Percentiles rank a stretch among this genome's conserved stretches.
Conservation (phyloP, 1,284 basidiomycete species). For the Ganoderma leucocontextum region DNA sequence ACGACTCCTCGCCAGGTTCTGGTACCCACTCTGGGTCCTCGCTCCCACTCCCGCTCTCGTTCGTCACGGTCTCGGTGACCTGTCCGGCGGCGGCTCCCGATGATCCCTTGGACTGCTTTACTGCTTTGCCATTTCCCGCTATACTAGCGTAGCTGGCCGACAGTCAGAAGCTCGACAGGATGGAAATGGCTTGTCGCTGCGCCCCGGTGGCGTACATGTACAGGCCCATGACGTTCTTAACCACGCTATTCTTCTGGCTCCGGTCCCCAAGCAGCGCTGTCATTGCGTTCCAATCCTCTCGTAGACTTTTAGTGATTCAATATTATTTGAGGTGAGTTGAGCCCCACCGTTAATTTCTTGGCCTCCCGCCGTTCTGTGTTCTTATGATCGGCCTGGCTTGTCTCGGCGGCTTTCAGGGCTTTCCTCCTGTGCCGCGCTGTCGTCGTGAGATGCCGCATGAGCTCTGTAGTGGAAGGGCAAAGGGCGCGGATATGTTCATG, state of each 20-base stretch:
- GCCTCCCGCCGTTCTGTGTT: too few species aligned
- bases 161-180: conserved; percentile 39
- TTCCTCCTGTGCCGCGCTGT: conserved; percentile 10
- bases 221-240: conserved; percentile 38
- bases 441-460: conserved; percentile 10
- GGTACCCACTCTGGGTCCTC: conserved; percentile 15
- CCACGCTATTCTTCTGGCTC: conserved; percentile 43
- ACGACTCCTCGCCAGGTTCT: neutral
- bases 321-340: too few species aligned
- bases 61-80: too few species aligned
- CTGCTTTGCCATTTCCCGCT: conserved; percentile 14
- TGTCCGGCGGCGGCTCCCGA: too few species aligned
- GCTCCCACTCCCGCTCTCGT: neutral
- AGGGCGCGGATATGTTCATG: neutral
- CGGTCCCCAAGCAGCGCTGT: conserved; percentile 38
- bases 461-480: conserved; percentile 5
- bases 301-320: neutral
- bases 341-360: too few species aligned
- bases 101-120: neutral
- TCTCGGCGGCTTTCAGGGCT: too few species aligned
- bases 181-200: conserved; percentile 40
- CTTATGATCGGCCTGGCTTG: too few species aligned
- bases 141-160: conserved; percentile 41
- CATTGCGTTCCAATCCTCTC: conserved; percentile 17
- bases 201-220: conserved; percentile 46